Evolutionary conservation across 2,329 filamentous ascomycete genomes (phyloP).

Genomic region (Beauveria sp.): DNA sequence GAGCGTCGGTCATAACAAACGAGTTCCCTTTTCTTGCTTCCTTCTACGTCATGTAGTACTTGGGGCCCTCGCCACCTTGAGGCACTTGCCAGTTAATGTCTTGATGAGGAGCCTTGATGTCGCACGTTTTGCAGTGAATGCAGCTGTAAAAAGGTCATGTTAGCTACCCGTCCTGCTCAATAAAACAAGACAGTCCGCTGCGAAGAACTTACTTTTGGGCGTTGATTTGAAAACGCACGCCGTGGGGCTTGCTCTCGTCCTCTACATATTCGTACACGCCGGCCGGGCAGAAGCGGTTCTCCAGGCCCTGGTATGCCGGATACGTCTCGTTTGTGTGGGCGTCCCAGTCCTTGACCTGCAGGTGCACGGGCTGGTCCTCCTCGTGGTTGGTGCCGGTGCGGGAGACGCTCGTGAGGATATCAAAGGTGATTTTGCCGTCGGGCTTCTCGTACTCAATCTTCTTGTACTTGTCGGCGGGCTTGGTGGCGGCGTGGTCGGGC

Average conservation of each 20-base stretch:
- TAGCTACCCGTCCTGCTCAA: neutral
- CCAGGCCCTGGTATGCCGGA: slow-evolving; percentile 82
- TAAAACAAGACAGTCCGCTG: neutral
- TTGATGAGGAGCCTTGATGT: slow-evolving; percentile 95
- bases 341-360: slow-evolving; percentile 94
- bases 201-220: slow-evolving; percentile 74
- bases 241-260: slow-evolving; percentile 75
- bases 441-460: slow-evolving; percentile 98
- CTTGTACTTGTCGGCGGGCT: slow-evolving; percentile 65
- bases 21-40: neutral
- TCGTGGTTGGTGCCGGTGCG: slow-evolving; percentile 97
- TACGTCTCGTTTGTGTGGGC: slow-evolving; percentile 76
- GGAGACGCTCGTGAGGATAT: slow-evolving; percentile 91
- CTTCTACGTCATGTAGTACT: slow-evolving; percentile 60
- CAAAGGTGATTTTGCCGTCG: slow-evolving; percentile 89
- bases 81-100: slow-evolving; percentile 98
- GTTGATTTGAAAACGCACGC: slow-evolving; percentile 96
- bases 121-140: slow-evolving; percentile 99
- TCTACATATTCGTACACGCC: slow-evolving; percentile 98
- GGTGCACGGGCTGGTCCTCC: slow-evolving; percentile 93
- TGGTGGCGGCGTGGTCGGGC: slow-evolving; percentile 71
- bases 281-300: slow-evolving; percentile 95
- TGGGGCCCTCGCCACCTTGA: slow-evolving; percentile 75
- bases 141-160: slow-evolving; percentile 51
- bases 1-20: neutral